A percentile compares a stretch with the other conserved stretches of the same genome.
Conservation (phyloP, 441 rosid genomes). For the Aquilaria agallochum region DNA sequence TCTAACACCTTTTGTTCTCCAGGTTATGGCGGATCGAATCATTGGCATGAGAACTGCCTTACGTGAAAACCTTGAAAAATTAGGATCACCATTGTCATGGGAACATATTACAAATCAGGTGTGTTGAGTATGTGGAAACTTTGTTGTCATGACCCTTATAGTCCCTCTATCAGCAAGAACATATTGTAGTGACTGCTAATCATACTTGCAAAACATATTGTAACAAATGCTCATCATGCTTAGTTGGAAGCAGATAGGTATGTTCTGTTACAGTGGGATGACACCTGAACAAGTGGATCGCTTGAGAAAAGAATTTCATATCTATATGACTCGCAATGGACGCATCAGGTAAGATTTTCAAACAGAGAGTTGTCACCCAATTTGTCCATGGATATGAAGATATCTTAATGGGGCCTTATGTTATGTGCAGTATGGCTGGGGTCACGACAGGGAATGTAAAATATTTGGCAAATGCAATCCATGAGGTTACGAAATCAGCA, state of each 20-base stretch:
- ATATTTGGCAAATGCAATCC: slow-evolving; percentile 85
- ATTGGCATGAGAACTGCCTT: slow-evolving; percentile 82
- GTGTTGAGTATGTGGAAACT: slow-evolving; percentile 1
- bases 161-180: not conserved
- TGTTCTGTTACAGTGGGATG: slow-evolving; percentile 96
- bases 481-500: slow-evolving; percentile 64
- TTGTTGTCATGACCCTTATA: too few relatives aligned
- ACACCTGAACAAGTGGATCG: slow-evolving; percentile 90
- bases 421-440: slow-evolving; percentile 91
- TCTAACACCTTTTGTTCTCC: slow-evolving; percentile 10
- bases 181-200: slow-evolving; percentile 3
- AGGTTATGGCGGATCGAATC: slow-evolving; percentile 95
- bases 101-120: slow-evolving; percentile 93
- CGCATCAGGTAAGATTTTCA: slow-evolving; percentile 63
- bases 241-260: slow-evolving; percentile 69
- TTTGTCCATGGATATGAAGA: not conserved
- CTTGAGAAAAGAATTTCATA: slow-evolving; percentile 73
- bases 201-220: not conserved
- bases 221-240: slow-evolving; percentile 6
- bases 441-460: slow-evolving; percentile 80
- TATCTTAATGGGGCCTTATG: slow-evolving; percentile 11
- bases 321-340: slow-evolving; percentile 92
- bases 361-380: not conserved
- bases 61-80: slow-evolving; percentile 73
- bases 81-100: slow-evolving; percentile 83